phyloP scores from a whole-genome alignment of 1,284 basidiomycete species.

The Ganoderma multipileum region DNA sequence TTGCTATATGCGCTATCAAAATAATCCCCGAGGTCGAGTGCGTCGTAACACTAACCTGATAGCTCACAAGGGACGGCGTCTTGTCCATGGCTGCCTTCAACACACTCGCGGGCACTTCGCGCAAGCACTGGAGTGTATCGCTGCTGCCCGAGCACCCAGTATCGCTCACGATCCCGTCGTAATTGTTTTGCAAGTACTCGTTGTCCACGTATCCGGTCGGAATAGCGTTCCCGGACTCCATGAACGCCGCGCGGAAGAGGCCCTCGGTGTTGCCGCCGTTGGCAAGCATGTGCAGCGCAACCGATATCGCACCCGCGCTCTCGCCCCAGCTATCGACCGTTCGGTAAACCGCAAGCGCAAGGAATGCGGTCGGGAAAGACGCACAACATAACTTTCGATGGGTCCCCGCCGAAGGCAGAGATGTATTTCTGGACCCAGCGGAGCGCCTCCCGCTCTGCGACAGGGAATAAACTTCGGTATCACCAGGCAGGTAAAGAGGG shows the following conservation, averaged over 20 bases:
- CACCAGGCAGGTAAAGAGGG: not conserved
- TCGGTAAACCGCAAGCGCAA: not conserved
- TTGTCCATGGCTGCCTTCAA: conserved; percentile 42
- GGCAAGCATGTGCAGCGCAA: conserved; percentile 13
- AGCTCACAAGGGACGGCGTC: conserved; percentile 38
- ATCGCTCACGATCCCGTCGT: conserved; percentile 41
- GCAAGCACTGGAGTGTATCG: conserved; percentile 51
- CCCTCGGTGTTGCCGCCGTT: conserved; percentile 18
- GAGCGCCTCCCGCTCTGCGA: conserved; percentile 46
- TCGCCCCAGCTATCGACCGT: conserved; percentile 14
- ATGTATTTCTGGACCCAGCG: conserved; percentile 60
- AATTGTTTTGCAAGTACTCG: conserved; percentile 40
- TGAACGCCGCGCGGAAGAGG: conserved; percentile 44
- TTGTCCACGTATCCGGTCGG: conserved; percentile 38
- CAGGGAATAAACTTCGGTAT: too few relatives aligned
- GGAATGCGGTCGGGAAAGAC: not conserved
- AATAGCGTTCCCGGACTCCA: conserved; percentile 45
- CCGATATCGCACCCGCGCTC: conserved; percentile 17
- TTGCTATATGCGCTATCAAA: not conserved
- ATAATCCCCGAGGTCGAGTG: too few relatives aligned
- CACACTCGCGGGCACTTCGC: conserved; percentile 39
- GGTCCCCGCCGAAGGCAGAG: conserved; percentile 47
- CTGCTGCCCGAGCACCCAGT: conserved; percentile 39
- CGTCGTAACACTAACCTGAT: conserved; percentile 27
- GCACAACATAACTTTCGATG: conserved; percentile 39